Evolutionary conservation across 371 early-diverging fungal genomes (phyloP).

Genomic region (Rhizomucor pusillus): DNA sequence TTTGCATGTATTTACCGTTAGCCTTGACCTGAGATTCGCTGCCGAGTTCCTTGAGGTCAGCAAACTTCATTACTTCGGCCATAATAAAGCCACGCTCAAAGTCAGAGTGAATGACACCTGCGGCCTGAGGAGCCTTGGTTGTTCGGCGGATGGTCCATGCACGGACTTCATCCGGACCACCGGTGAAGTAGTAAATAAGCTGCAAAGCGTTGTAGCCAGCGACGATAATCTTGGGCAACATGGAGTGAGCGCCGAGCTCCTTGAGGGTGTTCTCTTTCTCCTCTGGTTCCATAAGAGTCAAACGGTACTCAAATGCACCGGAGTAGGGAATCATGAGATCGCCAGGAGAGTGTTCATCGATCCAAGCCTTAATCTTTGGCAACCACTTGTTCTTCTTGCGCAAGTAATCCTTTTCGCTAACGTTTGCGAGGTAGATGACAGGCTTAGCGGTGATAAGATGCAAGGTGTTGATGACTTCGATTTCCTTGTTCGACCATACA

Average conservation of each 20-base stretch:
- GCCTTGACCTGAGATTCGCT: constrained; percentile 91
- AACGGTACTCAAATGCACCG: constrained; percentile 74
- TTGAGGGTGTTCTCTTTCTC: constrained; percentile 67
- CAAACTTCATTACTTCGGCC: constrained; percentile 95
- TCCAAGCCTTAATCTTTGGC: constrained; percentile 88
- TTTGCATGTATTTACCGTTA: constrained; percentile 88
- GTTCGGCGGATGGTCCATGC: constrained; percentile 94
- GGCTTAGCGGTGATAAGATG: constrained; percentile 97
- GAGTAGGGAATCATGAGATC: constrained; percentile 93
- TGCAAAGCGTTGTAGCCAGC: constrained; percentile 90
- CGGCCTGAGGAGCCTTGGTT: constrained; percentile 97
- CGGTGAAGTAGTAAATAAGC: constrained; percentile 97
- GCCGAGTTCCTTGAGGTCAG: constrained; percentile 80
- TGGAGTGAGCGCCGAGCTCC: constrained; percentile 61
- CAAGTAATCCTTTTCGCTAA: constrained; percentile 86
- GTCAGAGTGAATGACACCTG: constrained; percentile 88
- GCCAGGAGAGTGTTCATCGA: constrained; percentile 83
- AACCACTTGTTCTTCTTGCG: constrained; percentile 94
- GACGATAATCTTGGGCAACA: constrained; percentile 88
- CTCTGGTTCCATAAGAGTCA: constrained; percentile 41
- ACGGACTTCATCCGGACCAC: constrained; percentile 92
- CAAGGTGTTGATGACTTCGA: constrained; percentile 89
- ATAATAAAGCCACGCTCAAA: constrained; percentile 97
- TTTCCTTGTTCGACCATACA: constrained; percentile 86
- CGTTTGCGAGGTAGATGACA: constrained; percentile 96